Percentiles rank a stretch among this genome's conserved stretches.
Conservation (phyloP, 2,329 filamentous ascomycete genomes). For the Fusarium protoensiforme region DNA sequence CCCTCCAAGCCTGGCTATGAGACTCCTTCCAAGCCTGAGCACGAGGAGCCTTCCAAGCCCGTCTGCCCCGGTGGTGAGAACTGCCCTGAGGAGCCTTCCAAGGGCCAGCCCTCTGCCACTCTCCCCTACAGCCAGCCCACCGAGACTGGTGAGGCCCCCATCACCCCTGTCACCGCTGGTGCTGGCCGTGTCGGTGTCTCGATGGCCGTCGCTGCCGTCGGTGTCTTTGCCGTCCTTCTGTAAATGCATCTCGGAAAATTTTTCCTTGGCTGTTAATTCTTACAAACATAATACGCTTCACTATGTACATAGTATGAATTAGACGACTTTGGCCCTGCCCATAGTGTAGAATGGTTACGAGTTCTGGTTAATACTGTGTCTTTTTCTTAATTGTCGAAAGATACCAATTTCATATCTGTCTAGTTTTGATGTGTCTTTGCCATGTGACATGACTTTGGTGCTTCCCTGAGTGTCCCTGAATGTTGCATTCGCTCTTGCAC, state of each 20-base stretch:
- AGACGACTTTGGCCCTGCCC: slow-evolving; percentile 38
- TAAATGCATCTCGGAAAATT: slow-evolving; percentile 42
- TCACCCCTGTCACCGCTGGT: slow-evolving; percentile 43
- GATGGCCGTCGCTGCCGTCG: slow-evolving; percentile 45
- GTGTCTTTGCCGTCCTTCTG: slow-evolving; percentile 48
- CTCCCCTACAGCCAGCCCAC: slow-evolving; percentile 31
- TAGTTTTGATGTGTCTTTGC: background rate
- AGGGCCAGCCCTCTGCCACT: slow-evolving; percentile 37
- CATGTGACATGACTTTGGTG: background rate
- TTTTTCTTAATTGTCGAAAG: slow-evolving; percentile 13
- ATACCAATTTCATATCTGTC: slow-evolving; percentile 17
- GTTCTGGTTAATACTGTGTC: slow-evolving; percentile 31
- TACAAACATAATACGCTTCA: slow-evolving; percentile 43
- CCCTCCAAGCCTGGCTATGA: background rate
- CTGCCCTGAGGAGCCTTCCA: background rate
- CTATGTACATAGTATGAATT: slow-evolving; percentile 45
- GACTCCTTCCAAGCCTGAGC: slow-evolving; percentile 10
- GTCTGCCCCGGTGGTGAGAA: background rate
- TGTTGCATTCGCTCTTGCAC: background rate
- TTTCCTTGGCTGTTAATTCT: slow-evolving; percentile 37
- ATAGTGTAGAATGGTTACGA: slow-evolving; percentile 42
- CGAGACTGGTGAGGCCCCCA: slow-evolving; percentile 16
- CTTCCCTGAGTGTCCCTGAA: background rate
- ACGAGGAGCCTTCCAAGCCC: background rate
- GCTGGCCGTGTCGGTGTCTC: slow-evolving; percentile 47